phyloP scores from a whole-genome alignment of 306 rosid genomes.

The Elaeagnus macrophylla region DNA sequence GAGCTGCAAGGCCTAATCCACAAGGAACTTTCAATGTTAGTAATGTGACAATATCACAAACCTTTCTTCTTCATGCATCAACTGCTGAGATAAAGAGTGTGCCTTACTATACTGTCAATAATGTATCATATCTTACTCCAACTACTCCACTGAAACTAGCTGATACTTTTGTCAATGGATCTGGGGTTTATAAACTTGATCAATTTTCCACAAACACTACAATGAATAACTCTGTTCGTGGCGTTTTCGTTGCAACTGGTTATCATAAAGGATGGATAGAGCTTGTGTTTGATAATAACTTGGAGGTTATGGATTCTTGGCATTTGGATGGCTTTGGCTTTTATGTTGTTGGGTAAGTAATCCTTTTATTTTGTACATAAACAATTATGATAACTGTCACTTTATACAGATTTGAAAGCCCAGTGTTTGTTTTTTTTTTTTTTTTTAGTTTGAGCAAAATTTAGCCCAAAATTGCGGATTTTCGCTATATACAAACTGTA shows the following conservation, averaged over 20 bases:
- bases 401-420: neutral
- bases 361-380: neutral
- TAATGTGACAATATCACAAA: constrained; percentile 50
- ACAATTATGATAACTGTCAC: neutral
- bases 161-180: constrained; percentile 38
- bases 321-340: constrained; percentile 68
- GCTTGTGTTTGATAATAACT: constrained; percentile 38
- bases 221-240: constrained; percentile 22
- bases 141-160: constrained; percentile 61
- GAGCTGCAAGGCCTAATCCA: constrained; percentile 80
- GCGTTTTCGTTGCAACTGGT: constrained; percentile 47
- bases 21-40: constrained; percentile 55
- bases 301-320: constrained; percentile 51
- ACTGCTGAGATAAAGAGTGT: constrained; percentile 19
- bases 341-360: constrained; percentile 49
- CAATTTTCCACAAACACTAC: constrained; percentile 26
- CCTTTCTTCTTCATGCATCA: constrained; percentile 40
- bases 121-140: constrained; percentile 51
- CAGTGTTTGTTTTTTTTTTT: too few species aligned
- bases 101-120: constrained; percentile 41
- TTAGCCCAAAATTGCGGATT: too few species aligned
- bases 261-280: constrained; percentile 48
- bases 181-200: constrained; percentile 40
- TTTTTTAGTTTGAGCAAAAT: too few species aligned
- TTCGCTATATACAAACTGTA: too few species aligned